Base-by-base conservation (phyloP, 2,329 filamentous ascomycete genomes). In the Beauveria medogensis region DNA sequence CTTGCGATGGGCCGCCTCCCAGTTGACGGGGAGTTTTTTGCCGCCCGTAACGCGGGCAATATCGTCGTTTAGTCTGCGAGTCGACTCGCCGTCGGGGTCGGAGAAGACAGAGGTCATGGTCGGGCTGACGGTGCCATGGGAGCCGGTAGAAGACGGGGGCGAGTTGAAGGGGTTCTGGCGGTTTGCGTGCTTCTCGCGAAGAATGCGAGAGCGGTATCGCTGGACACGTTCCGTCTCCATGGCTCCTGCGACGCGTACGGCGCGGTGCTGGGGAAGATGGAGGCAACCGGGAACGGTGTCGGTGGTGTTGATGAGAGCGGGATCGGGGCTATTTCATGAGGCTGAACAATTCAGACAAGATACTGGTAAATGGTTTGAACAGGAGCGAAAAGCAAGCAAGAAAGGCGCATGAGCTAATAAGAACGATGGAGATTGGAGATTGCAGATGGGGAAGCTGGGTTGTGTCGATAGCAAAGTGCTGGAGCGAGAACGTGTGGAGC, bases 81-180 rank as follows among this genome's bases (percentile, higher is more conserved):
- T 82, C 34, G 80, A 82, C 69, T 83, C 81, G 69, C 76, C 79
- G 62, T 82, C 80, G 43, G 78, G 79, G 61, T 78, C 77, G 60
- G 80, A 78, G 63, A 82, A 80, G 66, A 83, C 72, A 47, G 80
- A 79, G 43, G 81, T 82, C 56, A 78, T 68, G 51, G 80, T 83
- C 59, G 79, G 77, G 67, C 79, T 82, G 64, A 83, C 75, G 63
- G 80, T 82, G 69, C 81, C 81, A 71, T 83, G 81, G 57, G 80
- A 81, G 60, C 81, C 81, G 34, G 81, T 83, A 7, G 81, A 84
- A 7, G 81, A 82, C 22, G 81, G 81, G 5, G 82, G 82, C 22
- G 81, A 83, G 71, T 81, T 82, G 73, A 82, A 83, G 6, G 81
- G 81, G 69, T 83, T 81, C 62, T 81, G 75, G 69, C 77, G 75